phyloP scores from a whole-genome alignment of 805 yeast species.

The Lachancea lanzarotensis region DNA sequence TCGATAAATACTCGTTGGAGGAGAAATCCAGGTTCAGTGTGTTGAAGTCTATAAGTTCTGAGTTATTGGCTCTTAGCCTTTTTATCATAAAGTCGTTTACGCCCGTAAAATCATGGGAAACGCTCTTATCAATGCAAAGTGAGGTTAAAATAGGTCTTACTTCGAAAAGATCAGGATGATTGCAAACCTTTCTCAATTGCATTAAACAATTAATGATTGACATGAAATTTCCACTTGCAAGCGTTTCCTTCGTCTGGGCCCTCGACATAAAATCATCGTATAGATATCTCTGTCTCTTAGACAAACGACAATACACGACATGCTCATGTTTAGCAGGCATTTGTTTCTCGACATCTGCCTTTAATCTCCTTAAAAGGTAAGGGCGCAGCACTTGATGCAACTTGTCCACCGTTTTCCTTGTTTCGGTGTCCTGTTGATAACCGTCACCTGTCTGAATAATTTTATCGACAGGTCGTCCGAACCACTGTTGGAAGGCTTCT shows the following conservation, averaged over 20 bases:
- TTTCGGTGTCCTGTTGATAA: constrained; percentile 67
- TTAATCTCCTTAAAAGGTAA: constrained; percentile 80
- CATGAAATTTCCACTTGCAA: constrained; percentile 89
- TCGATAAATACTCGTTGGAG: constrained; percentile 38
- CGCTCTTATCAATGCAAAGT: constrained; percentile 64
- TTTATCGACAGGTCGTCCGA: constrained; percentile 93
- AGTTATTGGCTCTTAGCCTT: constrained; percentile 22
- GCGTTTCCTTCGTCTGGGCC: constrained; percentile 89
- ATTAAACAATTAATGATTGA: constrained; percentile 94
- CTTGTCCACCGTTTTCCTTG: constrained; percentile 76
- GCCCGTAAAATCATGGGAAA: constrained; percentile 42
- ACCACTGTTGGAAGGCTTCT: constrained; percentile 97
- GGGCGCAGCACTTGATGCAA: constrained; percentile 93
- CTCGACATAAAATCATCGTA: constrained; percentile 97
- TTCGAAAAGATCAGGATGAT: constrained; percentile 90
- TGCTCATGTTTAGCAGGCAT: constrained; percentile 99
- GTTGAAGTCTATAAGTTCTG: constrained; percentile 40
- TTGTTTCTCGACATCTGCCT: constrained; percentile 95
- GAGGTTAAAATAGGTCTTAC: constrained; percentile 93
- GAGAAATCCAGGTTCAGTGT: constrained; percentile 58
- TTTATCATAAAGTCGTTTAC: constrained; percentile 36
- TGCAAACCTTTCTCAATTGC: constrained; percentile 71
- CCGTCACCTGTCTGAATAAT: constrained; percentile 57
- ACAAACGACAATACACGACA: constrained; percentile 81
- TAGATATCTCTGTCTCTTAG: constrained; percentile 84